Evolutionary conservation across 345 rosid species (phyloP), one percentile per base, ranked within the genome.

Genomic region (Eucalyptus sp.): DNA sequence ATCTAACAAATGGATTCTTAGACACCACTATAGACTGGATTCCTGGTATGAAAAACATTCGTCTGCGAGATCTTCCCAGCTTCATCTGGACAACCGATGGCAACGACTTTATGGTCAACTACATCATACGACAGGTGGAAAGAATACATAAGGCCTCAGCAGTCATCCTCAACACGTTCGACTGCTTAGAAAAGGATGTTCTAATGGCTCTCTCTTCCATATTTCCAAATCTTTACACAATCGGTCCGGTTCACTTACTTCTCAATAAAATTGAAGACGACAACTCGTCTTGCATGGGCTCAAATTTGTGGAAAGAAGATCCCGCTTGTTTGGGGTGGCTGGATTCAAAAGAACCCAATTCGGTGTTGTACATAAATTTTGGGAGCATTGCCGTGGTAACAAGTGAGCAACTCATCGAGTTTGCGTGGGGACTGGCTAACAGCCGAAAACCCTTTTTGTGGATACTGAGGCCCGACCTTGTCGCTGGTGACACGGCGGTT

Each of bases 11-110:
- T 51, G 94, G 92, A 29, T 89, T 87, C 64, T 79, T 94, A 43
- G 93, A 94, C 48, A 92, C 90, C 3, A 88, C 80, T 37, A 52
- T 94, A 9, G 93, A 92, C 29, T 92, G 95, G 96, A 91, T 94
- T 68, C 97, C 95, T 4, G 92, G 91, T 7, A 91, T 95, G 91
- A 88, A 90, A 50, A 89, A 50, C 1, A 90, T 94, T 31, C 90
- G 89, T 27, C 87, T 95, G 10, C 92, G 90, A 54, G 96, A 95
- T 87, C 90, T 94, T 50, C 96, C 94, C 50, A 88, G 90, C 66
- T 91, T 92, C 68, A 60, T 92, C 41, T 76, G 92, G 54, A 92
- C 92, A 10, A 94, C 92, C 6, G 87, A 93, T 80, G 62, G 81
- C 10, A 87, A 92, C n/a, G 93, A 89, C n/a, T 44, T 87, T 27